Evolutionary conservation across 2,329 filamentous ascomycete species (phyloP), one percentile per base, ranked within the genome.

Genomic region (Exophiala sp.): DNA sequence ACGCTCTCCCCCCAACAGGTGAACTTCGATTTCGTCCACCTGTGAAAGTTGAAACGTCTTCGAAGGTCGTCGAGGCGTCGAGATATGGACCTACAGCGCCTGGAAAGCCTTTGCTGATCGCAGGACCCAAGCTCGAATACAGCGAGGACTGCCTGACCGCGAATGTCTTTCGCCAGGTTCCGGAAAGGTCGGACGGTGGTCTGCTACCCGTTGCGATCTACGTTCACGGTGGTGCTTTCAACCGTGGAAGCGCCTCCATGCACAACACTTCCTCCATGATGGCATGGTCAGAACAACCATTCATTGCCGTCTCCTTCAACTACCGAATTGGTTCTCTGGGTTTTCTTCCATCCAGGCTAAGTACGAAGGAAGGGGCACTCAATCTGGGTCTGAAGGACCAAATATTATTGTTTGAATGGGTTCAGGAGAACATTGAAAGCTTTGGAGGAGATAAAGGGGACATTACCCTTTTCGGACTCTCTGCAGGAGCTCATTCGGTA

Each of bases 191-290:
- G 11, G 40, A 50, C 5, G 16, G 32, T 6, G 24, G 24, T 3
- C 34, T 45, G 12, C 47, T 75, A 0, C 75, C 75, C 1, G 73
- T 78, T 9, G 44, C 76, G 7, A 54, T 77, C 9, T 78, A 75
- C 73, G 73, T 78, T 12, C 72, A 78, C 54, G 75, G 75, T 68
- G 52, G 39, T 38, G 40, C 40, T 11, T 61, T 60, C 51, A 50
- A 48, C 24, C 36, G 52, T n/a, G 61, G 61, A n/a, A 48, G 21
- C n/a, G 36, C 41, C 12, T n/a, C 14, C 35, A 62, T 79, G 70
- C 76, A 85, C 52, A 78, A 87, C 64, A 80, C 86, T 58, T 78
- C 76, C 0, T 80, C 79, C 34, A 82, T 88, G 69, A 78, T 86
- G 11, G 75, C 10, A 66, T 77, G 1, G 63, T 63, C 0, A 67